Evolutionary conservation across 2,329 filamentous ascomycete genomes (phyloP).

Genomic region (Helminthosporium solani): DNA sequence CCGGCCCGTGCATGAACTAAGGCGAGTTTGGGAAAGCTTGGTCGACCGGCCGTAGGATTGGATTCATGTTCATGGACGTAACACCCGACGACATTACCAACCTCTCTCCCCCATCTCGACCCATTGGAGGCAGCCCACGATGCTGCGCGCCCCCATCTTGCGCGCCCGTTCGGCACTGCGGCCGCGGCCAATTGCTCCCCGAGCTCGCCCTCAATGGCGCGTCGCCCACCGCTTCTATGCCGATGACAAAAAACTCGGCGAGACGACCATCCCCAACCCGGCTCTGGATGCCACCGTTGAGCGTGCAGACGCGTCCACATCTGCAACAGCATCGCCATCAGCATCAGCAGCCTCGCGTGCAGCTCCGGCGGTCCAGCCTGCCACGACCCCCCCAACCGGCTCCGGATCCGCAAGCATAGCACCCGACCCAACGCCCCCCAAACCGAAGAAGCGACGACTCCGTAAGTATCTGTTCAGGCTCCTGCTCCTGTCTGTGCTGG

Average conservation of each 20-base stretch:
- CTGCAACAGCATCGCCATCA: constrained; percentile 49
- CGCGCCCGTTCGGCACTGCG: constrained; percentile 48
- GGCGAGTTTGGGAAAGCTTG: not conserved
- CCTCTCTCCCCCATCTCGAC: constrained; percentile 22
- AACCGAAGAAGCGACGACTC: constrained; percentile 70
- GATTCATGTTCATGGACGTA: too few species aligned
- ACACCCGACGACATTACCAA: constrained; percentile 10
- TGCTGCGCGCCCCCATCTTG: constrained; percentile 58
- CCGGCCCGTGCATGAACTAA: not conserved
- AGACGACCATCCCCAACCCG: constrained; percentile 41
- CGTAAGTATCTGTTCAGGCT: constrained; percentile 72
- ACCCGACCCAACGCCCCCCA: constrained; percentile 46
- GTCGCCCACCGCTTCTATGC: constrained; percentile 52
- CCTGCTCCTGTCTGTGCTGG: constrained; percentile 71
- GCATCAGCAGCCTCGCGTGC: constrained; percentile 37
- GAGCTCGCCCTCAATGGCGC: constrained; percentile 41
- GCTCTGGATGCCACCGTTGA: constrained; percentile 46
- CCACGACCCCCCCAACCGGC: constrained; percentile 44
- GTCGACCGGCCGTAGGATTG: too few species aligned
- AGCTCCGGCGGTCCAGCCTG: constrained; percentile 33
- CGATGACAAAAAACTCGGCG: constrained; percentile 47
- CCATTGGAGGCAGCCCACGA: constrained; percentile 48
- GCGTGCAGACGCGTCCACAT: constrained; percentile 50
- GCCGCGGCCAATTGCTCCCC: constrained; percentile 34
- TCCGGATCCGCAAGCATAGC: constrained; percentile 46